Evolutionary conservation across 1,284 basidiomycete species (phyloP), one percentile per base, ranked within the genome.

Genomic region (Athelia sp.): DNA sequence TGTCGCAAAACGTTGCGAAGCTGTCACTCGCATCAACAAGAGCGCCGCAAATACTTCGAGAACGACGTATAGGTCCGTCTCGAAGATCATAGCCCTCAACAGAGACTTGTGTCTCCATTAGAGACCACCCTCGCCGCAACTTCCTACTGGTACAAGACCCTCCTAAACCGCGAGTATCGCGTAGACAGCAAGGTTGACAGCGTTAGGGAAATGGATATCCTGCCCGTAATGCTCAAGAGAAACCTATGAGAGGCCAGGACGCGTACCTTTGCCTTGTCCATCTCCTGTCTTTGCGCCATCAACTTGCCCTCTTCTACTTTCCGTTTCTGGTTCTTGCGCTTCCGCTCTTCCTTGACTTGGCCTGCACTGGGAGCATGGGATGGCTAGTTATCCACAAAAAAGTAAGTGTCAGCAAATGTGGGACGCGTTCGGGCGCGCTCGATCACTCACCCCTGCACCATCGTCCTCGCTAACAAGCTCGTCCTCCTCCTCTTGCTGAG

Each of bases 201-300:
- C 26, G 4, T 29, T 29, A 29, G 26, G 6, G 26, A 29, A 29
- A n/a, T n/a, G n/a, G n/a, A n/a, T 29, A 6, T 29, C 26, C 26
- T 4, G 6, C 26, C 13, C 26, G 26, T 4, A 29, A 6, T 6
- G 26, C 26, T 13, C 3, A 21, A 44, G 45, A 32, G 45, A 21
- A 19, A 17, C 14, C 49, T 1, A 36, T 19, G 32, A 9, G 38
- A 18, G 13, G 9, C n/a, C 23, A 47, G 31, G 14, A 24, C 43
- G 52, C 66, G 36, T 55, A 85, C 89, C 74, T 90, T 91, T 21
- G 83, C 85, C 64, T 90, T 90, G 70, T 88, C 85, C 84, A 90
- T 88, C 60, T 82, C 84, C 60, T 87, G 78, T 50, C 87, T 72
- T 70, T 82, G 86, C 45, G 68, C 75, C 17, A 81, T 76, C 32